Percentiles rank a stretch among this genome's conserved stretches.
These are phyloP conservation scores for Diaporthe sp. DNA, from an alignment of 2,329 filamentous ascomycete species.

Conservation along the genomic window DNA sequence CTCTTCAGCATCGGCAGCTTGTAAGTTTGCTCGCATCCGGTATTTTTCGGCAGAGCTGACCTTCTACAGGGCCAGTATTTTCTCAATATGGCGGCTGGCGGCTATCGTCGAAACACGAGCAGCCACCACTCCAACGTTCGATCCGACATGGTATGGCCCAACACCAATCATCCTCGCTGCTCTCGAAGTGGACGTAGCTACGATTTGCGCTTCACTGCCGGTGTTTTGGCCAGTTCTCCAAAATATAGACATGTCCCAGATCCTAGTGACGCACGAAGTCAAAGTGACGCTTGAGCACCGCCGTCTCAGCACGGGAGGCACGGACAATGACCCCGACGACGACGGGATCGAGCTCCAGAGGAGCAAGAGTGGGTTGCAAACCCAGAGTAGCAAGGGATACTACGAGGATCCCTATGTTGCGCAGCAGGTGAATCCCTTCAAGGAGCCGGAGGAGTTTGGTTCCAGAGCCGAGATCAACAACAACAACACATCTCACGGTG, in stretches of 20 bases:
- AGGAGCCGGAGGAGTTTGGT: conserved; percentile 9
- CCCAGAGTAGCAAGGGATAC: conserved; percentile 2
- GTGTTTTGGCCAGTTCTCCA: conserved; percentile 38
- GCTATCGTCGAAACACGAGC: conserved; percentile 44
- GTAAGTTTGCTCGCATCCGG: conserved; percentile 39
- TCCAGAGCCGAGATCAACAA: conserved; percentile 13
- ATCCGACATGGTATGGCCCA: conserved; percentile 50
- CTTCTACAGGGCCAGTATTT: conserved; percentile 41
- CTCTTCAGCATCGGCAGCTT: conserved; percentile 45
- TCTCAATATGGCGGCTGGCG: conserved; percentile 47
- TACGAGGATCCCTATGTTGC: conserved; percentile 29
- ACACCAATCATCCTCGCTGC: conserved; percentile 46
- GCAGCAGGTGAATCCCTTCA: conserved; percentile 31
- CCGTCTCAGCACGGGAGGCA: conserved; percentile 11
- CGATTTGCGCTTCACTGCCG: conserved; percentile 28
- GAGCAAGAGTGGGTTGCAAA: conserved; percentile 20
- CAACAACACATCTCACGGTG: not conserved
- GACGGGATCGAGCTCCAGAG: conserved; percentile 31
- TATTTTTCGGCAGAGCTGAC: not conserved
- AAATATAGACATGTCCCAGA: conserved; percentile 15
- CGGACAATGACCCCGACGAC: conserved; percentile 19
- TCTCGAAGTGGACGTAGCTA: conserved; percentile 45
- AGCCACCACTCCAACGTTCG: conserved; percentile 46
- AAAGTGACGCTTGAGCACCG: conserved; percentile 31
- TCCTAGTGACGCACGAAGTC: conserved; percentile 31